Percentiles rank a stretch among this genome's conserved stretches.
These are phyloP conservation scores for Aspergillus luchuensis DNA, from an alignment of 2,329 filamentous ascomycete species.

Conservation along the genomic window DNA sequence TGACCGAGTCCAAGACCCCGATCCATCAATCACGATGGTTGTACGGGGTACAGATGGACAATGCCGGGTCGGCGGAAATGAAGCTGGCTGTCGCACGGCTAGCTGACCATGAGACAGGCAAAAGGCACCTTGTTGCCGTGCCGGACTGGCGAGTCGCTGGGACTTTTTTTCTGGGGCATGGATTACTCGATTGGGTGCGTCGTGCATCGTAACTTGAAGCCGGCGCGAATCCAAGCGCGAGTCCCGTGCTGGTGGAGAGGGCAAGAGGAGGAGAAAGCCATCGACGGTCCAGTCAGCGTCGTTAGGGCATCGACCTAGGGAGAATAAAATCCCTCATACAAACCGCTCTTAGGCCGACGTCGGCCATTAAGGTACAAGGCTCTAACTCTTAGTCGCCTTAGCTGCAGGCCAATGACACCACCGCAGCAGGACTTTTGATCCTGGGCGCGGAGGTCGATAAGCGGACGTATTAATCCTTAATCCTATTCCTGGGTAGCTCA, in stretches of 20 bases:
- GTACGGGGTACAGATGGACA: conserved; percentile 2
- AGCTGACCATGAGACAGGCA: conserved; percentile 8
- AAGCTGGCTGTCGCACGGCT: not conserved
- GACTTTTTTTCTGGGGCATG: not conserved
- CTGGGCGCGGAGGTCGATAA: conserved; percentile 5
- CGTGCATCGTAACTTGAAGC: not conserved
- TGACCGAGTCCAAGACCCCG: conserved; percentile 1
- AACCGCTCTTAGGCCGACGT: conserved; percentile 12
- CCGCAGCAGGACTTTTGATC: conserved; percentile 4
- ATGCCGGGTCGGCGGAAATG: conserved; percentile 8
- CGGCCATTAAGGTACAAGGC: conserved; percentile 6
- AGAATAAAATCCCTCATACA: conserved; percentile 29
- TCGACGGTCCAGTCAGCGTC: not conserved
- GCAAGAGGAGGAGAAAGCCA: not conserved
- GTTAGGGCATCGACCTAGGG: not conserved
- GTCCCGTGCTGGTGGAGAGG: conserved; percentile 7
- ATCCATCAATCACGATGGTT: not conserved
- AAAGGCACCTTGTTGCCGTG: conserved; percentile 4
- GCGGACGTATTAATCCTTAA: not conserved
- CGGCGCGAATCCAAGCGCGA: conserved; percentile 9
- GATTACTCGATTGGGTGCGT: conserved; percentile 7
- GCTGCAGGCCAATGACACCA: not conserved
- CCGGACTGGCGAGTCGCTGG: conserved; percentile 6
- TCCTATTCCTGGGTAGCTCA: not conserved
- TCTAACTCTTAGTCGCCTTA: not conserved